Conservation (phyloP, 2,329 filamentous ascomycete genomes). For the Byssothecium circinans region DNA sequence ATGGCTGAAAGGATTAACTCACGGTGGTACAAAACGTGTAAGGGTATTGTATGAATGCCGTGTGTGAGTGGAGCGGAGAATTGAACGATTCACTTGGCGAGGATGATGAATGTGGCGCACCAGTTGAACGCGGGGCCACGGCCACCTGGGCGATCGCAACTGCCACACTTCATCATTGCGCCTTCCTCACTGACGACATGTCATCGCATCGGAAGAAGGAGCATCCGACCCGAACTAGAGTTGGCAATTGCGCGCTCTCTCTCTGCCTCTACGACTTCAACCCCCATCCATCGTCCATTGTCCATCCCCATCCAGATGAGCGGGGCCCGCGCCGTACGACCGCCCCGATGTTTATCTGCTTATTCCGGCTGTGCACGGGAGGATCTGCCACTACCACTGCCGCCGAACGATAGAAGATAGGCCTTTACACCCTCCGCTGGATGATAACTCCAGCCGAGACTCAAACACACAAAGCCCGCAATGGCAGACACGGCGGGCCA, state of each 20-base stretch:
- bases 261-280: no score
- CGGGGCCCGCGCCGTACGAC: neutral
- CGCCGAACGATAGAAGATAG: conserved; percentile 7
- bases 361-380: conserved; percentile 14
- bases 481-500: conserved; percentile 23
- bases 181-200: conserved; percentile 3
- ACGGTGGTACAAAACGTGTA: no score
- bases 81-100: conserved; percentile 1
- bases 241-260: no score
- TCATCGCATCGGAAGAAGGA: conserved; percentile 2
- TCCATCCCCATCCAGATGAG: neutral
- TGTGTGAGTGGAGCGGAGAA: neutral
- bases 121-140: conserved; percentile 2
- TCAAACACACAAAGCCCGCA: conserved; percentile 8
- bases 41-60: no score
- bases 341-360: neutral
- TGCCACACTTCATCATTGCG: conserved; percentile 6
- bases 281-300: no score
- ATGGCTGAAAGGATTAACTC: no score
- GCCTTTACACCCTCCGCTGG: conserved; percentile 2
- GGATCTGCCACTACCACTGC: conserved; percentile 16
- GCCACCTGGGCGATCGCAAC: conserved; percentile 4
- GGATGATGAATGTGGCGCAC: no score
- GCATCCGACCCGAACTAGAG: conserved; percentile 2
- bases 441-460: no score